A percentile compares a stretch with the other conserved stretches of the same genome.
Conservation (phyloP, 73 alveolate species). For the Durusdinium trenchii region DNA sequence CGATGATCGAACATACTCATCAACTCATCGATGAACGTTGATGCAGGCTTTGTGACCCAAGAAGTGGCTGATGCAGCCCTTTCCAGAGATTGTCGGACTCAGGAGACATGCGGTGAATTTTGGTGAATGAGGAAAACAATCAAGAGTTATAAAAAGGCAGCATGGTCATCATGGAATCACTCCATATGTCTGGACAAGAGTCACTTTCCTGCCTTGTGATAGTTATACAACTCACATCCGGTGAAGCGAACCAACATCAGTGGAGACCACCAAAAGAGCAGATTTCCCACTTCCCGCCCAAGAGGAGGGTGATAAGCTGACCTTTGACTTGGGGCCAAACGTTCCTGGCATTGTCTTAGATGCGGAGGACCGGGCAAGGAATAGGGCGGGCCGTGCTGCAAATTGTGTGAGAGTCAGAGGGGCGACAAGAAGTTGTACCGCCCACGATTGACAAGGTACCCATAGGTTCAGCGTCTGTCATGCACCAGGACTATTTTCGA, state of each 20-base stretch:
- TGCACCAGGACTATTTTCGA: constrained; percentile 69
- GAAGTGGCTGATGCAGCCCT: constrained; percentile 67
- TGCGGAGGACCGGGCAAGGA: constrained; percentile 64
- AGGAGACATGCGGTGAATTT: background rate
- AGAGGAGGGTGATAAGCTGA: constrained; percentile 66
- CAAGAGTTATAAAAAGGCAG: background rate
- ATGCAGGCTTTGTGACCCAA: constrained; percentile 81
- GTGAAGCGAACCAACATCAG: background rate
- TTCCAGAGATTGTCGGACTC: constrained; percentile 48
- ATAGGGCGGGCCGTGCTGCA: background rate
- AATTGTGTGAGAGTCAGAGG: background rate
- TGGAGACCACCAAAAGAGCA: background rate
- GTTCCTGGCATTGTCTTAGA: constrained; percentile 89
- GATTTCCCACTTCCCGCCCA: background rate
- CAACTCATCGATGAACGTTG: too few relatives aligned
- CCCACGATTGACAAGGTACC: background rate
- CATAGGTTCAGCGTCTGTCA: background rate
- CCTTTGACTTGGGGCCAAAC: constrained; percentile 68
- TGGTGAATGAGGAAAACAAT: background rate
- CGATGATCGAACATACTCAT: too few relatives aligned
- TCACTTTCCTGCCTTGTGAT: too few relatives aligned
- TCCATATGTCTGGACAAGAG: too few relatives aligned
- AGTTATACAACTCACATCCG: too few relatives aligned
- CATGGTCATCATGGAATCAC: background rate
- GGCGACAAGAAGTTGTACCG: too few relatives aligned